Evolutionary conservation across 2,329 filamentous ascomycete species (phyloP), one percentile per base, ranked within the genome.

Genomic region (Penicillium brevicompactum): DNA sequence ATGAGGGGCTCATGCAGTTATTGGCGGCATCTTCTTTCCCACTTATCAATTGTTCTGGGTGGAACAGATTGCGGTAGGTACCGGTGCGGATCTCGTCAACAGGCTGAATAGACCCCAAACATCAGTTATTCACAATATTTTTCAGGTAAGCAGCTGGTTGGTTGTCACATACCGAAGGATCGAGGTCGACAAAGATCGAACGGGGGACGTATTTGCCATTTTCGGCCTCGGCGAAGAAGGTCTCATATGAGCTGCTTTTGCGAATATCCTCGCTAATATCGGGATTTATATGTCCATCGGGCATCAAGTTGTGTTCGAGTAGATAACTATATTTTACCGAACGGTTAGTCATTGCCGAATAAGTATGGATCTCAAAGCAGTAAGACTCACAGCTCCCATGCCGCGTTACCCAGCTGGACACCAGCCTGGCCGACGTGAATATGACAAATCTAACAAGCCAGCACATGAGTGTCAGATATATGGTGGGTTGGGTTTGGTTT

Each of bases 11-110:
- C 77, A 50, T 73, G 83, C 81, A 88, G 75, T 87, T 87, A 72
- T 87, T 88, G 65, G 85, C 84, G 56, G 85, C 85, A 76, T 88
- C 85, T 70, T 88, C 85, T 75, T 87, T 87, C 65, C 85, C 85
- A 70, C 82, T 87, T 65, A 88, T 83, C 75, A 88, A 76, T 62
- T 84, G 76, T 70, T 87, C 85, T 18, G 85, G 85, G 71, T 87
- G 85, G 76, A 87, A 88, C 50, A 88, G 78, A 63, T 84, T 78
- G 63, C 84, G 81, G 75, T 86, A 87, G 62, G 75, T 63, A 62
- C 85, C 85, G 57, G 82, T 86, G 57, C 85, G 82, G 72, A 88
- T 86, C 72, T 88, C 85, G 67, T 88, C 85, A 66, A 88, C 84
- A 45, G 85, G 85, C 78, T 84, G 57, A 18, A 41, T 41, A 16